These are phyloP conservation scores for Colletotrichum tofieldiae DNA, from an alignment of 2,329 filamentous ascomycete genomes.

Conservation along the genomic window DNA sequence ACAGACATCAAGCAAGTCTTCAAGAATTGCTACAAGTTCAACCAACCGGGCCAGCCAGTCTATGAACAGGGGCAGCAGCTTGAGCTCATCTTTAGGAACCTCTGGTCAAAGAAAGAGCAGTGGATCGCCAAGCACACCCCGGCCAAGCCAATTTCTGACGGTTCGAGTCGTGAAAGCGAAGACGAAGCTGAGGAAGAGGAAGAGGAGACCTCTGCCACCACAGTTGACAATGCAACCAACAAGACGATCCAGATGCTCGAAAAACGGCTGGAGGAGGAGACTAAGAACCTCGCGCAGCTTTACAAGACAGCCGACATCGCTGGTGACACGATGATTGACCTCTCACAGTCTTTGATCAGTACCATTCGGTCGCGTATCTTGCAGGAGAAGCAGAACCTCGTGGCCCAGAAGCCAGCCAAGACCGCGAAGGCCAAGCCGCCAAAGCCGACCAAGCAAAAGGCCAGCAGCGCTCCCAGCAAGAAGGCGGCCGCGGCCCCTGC, in stretches of 20 bases:
- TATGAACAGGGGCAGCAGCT: constrained; percentile 80
- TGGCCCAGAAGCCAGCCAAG: constrained; percentile 69
- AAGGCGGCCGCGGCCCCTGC: constrained; percentile 58
- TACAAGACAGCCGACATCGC: constrained; percentile 65
- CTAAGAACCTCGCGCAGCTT: constrained; percentile 70
- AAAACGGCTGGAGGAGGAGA: constrained; percentile 69
- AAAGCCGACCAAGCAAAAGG: constrained; percentile 68
- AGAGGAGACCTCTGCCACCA: constrained; percentile 74
- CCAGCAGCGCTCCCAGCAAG: constrained; percentile 53
- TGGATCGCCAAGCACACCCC: constrained; percentile 85
- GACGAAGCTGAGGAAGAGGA: constrained; percentile 82
- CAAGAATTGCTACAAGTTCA: constrained; percentile 93
- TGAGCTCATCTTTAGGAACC: constrained; percentile 80
- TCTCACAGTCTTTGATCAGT: constrained; percentile 74
- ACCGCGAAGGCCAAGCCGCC: constrained; percentile 68
- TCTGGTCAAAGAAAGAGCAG: constrained; percentile 84
- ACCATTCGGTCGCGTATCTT: constrained; percentile 81
- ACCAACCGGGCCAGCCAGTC: constrained; percentile 80
- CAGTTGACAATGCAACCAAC: constrained; percentile 56
- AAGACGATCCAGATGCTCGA: constrained; percentile 67
- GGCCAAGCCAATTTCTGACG: constrained; percentile 67
- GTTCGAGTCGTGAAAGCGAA: constrained; percentile 77
- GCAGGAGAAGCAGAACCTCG: constrained; percentile 78
- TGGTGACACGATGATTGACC: constrained; percentile 67
- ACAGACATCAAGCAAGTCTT: constrained; percentile 87